These are phyloP conservation scores for Nothophaeocryptopus gaeumannii DNA, from an alignment of 2,329 filamentous ascomycete genomes.

Conservation along the genomic window DNA sequence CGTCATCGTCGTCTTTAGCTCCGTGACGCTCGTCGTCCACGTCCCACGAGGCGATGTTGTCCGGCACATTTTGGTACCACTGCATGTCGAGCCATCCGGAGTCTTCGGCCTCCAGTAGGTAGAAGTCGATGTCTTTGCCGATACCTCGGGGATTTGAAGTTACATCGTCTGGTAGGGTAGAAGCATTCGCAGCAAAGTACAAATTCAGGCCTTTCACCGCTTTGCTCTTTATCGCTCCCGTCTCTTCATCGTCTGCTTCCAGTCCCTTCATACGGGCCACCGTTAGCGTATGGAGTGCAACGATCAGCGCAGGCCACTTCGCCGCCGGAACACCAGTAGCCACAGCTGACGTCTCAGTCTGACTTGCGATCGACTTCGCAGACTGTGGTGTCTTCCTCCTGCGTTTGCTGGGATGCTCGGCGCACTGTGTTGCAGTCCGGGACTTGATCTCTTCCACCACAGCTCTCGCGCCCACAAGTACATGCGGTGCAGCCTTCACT, in stretches of 20 bases:
- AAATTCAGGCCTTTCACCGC: slow-evolving; percentile 11
- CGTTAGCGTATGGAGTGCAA: slow-evolving; percentile 16
- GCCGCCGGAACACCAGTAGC: slow-evolving; percentile 2
- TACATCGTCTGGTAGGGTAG: slow-evolving; percentile 8
- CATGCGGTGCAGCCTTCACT: slow-evolving; percentile 22
- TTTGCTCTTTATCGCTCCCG: slow-evolving; percentile 4
- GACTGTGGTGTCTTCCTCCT: slow-evolving; percentile 15
- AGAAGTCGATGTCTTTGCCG: slow-evolving; percentile 19
- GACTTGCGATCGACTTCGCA: slow-evolving; percentile 3
- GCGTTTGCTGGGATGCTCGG: slow-evolving; percentile 8
- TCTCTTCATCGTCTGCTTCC: slow-evolving; percentile 5
- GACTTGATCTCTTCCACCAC: slow-evolving; percentile 19
- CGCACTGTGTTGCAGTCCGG: slow-evolving; percentile 1
- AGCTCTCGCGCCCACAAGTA: slow-evolving; percentile 21
- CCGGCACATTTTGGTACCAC: slow-evolving; percentile 25
- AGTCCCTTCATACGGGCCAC: slow-evolving; percentile 15
- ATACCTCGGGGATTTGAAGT: neutral
- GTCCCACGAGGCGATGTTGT: slow-evolving; percentile 46
- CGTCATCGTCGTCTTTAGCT: slow-evolving; percentile 15
- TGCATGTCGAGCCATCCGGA: slow-evolving; percentile 26
- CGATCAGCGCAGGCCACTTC: slow-evolving; percentile 21
- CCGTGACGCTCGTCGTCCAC: slow-evolving; percentile 37
- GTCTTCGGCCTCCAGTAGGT: slow-evolving; percentile 23
- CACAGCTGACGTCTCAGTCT: neutral
- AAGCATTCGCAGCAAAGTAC: slow-evolving; percentile 1